Base-by-base conservation (phyloP, 2,329 filamentous ascomycete genomes). In the Colletotrichum gloeosporioides region DNA sequence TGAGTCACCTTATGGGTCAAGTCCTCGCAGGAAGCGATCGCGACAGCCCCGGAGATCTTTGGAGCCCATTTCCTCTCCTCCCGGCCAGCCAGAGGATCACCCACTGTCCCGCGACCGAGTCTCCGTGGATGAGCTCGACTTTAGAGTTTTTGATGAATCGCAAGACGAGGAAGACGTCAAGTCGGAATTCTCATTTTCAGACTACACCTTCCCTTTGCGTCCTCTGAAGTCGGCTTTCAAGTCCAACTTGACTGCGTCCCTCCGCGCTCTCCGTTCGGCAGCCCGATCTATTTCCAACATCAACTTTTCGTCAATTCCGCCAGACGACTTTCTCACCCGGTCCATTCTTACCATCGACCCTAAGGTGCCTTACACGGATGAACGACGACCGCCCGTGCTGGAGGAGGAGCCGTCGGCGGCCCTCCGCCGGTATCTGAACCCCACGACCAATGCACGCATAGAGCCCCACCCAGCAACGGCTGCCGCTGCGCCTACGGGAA, bases 261-360 rank as follows among this genome's bases (percentile, higher is more conserved):
- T 94, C 63, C 89, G 91, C 25, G 92, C 92, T 39, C 82, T 94
- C 73, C 90, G 91, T 76, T 92, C 90, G 44, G 92, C 92, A 3
- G 92, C 92, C 66, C 90, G 89, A 76, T 92, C 92, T 9, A 89
- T 94, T 72, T 93, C 92, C 4, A 88, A 83, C 78, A 88, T 94
- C 78, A 93, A 92, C 78, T 88, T 92, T 64, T 88, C 92, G 2
- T 91, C 92, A 31, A 90, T 93, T 55, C 91, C 92, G 12, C 89
- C 92, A 4, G 92, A 94, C 80, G 92, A 94, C 81, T 90, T 94
- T 71, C 86, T 94, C 29, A 93, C 92, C 10, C 88, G 92, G 77
- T 94, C 92, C 39, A 92, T 94, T 79, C 88, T 94, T 70, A 92
- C 92, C 27, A 92, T 94, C 76, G 92, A 93, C 80, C 91, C 92